Conservation (phyloP, 331 rosid genomes). For the Acacia pycnantha region DNA sequence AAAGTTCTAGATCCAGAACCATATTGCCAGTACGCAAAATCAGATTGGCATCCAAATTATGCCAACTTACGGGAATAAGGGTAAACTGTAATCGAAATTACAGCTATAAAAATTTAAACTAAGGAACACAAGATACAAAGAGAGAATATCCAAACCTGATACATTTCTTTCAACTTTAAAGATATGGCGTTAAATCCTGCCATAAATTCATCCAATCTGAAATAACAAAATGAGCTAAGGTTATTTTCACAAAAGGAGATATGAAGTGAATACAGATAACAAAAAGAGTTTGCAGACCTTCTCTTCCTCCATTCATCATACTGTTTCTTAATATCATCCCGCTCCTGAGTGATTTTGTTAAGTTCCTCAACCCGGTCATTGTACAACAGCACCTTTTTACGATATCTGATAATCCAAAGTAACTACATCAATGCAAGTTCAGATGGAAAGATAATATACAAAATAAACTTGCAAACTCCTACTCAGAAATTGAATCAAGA, state of each 20-base stretch:
- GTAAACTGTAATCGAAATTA: neutral
- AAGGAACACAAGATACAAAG: neutral
- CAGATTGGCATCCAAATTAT: slow-evolving; percentile 2
- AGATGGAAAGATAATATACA: neutral
- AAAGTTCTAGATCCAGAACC: neutral
- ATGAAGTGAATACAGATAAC: slow-evolving; percentile 11
- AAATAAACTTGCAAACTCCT: slow-evolving; percentile 29
- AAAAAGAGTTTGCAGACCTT: slow-evolving; percentile 49
- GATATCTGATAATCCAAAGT: slow-evolving; percentile 50
- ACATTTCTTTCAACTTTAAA: slow-evolving; percentile 92
- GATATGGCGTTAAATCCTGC: slow-evolving; percentile 95
- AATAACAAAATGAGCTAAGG: slow-evolving; percentile 21
- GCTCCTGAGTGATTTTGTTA: slow-evolving; percentile 73
- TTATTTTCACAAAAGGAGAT: neutral
- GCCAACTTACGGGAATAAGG: neutral
- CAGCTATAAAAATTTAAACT: neutral
- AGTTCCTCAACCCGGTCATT: slow-evolving; percentile 93
- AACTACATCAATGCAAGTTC: slow-evolving; percentile 27
- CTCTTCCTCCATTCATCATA: slow-evolving; percentile 88
- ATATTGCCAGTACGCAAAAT: neutral
- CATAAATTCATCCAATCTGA: slow-evolving; percentile 96
- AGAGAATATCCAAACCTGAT: slow-evolving; percentile 59
- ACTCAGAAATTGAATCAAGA: slow-evolving; percentile 97
- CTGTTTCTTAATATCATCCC: slow-evolving; percentile 80
- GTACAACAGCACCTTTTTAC: slow-evolving; percentile 74